These are phyloP conservation scores for Penicillium sp. DNA, from an alignment of 2,329 filamentous ascomycete species.

Conservation along the genomic window DNA sequence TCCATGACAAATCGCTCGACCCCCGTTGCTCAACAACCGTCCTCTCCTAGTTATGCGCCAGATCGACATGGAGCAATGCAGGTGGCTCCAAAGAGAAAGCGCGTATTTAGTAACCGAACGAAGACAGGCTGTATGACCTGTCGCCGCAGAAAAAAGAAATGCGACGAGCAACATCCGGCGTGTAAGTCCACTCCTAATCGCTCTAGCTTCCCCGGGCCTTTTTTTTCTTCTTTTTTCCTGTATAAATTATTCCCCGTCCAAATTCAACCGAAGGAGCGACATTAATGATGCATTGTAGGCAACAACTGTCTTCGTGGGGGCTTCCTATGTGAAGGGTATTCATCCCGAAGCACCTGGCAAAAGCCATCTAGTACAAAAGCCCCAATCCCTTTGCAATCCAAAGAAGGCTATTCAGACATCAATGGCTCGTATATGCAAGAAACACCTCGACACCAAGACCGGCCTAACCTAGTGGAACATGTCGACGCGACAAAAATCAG, in stretches of 20 bases:
- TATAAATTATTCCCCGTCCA: constrained; percentile 11
- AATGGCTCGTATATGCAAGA: constrained; percentile 41
- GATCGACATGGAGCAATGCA: constrained; percentile 40
- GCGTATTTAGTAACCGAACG: constrained; percentile 83
- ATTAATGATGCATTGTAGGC: constrained; percentile 51
- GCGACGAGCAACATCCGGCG: constrained; percentile 87
- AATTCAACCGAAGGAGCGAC: constrained; percentile 7
- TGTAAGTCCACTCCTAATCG: constrained; percentile 59
- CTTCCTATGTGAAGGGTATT: constrained; percentile 90
- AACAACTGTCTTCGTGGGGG: constrained; percentile 88
- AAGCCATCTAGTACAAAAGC: constrained; percentile 70
- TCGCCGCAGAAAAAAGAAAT: constrained; percentile 92
- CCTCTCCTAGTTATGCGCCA: constrained; percentile 33
- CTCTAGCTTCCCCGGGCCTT: background rate
- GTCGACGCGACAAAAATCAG: constrained; percentile 49
- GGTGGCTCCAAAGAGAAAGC: constrained; percentile 48
- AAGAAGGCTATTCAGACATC: constrained; percentile 60
- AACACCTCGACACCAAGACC: constrained; percentile 41
- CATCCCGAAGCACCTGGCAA: constrained; percentile 72
- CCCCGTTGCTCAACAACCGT: constrained; percentile 36
- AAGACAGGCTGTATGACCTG: constrained; percentile 96
- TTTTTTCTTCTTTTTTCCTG: constrained; percentile 8
- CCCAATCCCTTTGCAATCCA: constrained; percentile 77
- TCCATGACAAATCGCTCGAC: constrained; percentile 36
- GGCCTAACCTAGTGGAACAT: constrained; percentile 35